Evolutionary conservation across 495 filamentous ascomycete genomes (phyloP), one percentile per base, ranked within the genome.

Genomic region (Xylaria cubensis): DNA sequence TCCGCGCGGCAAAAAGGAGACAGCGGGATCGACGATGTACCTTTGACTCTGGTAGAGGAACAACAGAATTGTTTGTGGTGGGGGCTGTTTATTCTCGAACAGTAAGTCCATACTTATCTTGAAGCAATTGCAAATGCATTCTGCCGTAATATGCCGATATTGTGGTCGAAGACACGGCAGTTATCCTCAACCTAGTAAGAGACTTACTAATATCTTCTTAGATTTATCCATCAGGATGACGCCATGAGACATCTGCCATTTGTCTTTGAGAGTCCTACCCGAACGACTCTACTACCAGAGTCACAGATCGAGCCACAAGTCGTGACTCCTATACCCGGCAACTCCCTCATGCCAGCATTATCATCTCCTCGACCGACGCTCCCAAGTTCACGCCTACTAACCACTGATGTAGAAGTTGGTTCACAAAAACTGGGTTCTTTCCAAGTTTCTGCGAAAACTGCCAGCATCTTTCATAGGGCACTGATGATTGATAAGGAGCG

Each of bases 51-150:
- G 0, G 74, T 78, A n/a, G 77, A 80, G 48, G 75, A 80, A 65
- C 75, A 77, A 67, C 70, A 64, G 21, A 71, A 76, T 29, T 75
- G 74, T 48, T 64, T 80, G n/a, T 80, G 77, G 75, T 80, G 79
- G 79, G 77, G 72, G 0, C 62, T 80, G 72, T 79, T 80, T 67
- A 80, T 80, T 24, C 70, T 80, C 10, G 79, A 80, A 64, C 75
- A 77, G 78, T 79, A 61, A 77, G 78, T 78, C 32, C 7, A 44
- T 42, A n/a, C 19, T 44, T 39, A 15, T 8, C 13, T 46, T 67
- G 15, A 17, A 32, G 19, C 2, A 48, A 13, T 10, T 21, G 2
- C n/a, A 34, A 32, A 41, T 19, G 21, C 21, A 13, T 29, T 24
- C 19, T 13, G 15, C 50, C 36, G 4, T 32, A 53, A 39, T 34